Conservation (phyloP, 169 alveolate species). For the Plasmodium gallinaceum region DNA sequence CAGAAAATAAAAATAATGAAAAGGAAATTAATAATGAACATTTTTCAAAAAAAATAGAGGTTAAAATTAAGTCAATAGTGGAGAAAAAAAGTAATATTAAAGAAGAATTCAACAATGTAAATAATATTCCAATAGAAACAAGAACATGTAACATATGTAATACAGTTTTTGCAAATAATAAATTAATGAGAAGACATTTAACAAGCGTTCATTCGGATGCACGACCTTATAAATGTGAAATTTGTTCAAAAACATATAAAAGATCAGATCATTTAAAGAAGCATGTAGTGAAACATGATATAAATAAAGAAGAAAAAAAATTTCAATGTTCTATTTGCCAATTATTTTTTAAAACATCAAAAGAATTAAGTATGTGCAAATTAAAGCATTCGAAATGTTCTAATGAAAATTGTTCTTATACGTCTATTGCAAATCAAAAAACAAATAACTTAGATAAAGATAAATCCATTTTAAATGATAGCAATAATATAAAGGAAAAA, state of each 20-base stretch:
- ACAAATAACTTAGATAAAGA: background rate
- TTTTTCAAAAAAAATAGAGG: background rate
- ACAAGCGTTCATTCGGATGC: slow-evolving; percentile 60
- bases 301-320: slow-evolving; percentile 26
- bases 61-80: background rate
- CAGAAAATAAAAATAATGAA: background rate
- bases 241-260: slow-evolving; percentile 54
- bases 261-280: slow-evolving; percentile 62
- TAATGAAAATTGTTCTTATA: background rate
- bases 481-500: background rate
- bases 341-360: slow-evolving; percentile 15
- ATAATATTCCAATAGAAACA: slow-evolving; percentile 3
- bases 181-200: slow-evolving; percentile 61
- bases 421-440: background rate
- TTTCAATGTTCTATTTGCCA: slow-evolving; percentile 61
- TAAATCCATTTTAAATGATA: too few species aligned
- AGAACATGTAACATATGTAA: slow-evolving; percentile 61
- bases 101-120: background rate
- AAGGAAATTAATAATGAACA: slow-evolving; percentile 3
- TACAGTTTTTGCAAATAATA: slow-evolving; percentile 16
- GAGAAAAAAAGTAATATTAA: background rate
- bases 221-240: slow-evolving; percentile 62
- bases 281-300: slow-evolving; percentile 28
- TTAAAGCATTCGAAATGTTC: slow-evolving; percentile 14
- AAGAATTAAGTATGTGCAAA: slow-evolving; percentile 22